Conservation (phyloP, 2,329 filamentous ascomycete species). For the Bipolaris bicolor region DNA sequence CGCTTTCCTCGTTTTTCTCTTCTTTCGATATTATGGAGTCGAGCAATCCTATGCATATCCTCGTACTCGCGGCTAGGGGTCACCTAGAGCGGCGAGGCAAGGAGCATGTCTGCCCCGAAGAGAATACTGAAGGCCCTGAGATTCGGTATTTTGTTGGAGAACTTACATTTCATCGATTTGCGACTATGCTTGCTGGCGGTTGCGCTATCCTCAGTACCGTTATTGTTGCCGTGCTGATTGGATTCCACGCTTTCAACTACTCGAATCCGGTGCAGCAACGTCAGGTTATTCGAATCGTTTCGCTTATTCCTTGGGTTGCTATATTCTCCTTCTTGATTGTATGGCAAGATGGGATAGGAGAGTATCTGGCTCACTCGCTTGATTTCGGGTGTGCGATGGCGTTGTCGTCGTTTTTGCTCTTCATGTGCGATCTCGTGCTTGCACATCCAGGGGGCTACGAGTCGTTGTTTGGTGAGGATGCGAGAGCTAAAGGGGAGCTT, state of each 20-base stretch:
- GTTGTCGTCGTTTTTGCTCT: constrained; percentile 35
- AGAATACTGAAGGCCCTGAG: constrained; percentile 19
- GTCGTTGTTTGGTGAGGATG: constrained; percentile 34
- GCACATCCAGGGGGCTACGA: constrained; percentile 36
- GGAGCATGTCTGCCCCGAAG: constrained; percentile 17
- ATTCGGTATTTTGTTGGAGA: constrained; percentile 31
- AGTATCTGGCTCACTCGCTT: constrained; percentile 28
- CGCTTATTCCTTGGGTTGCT: constrained; percentile 36
- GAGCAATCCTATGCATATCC: neutral
- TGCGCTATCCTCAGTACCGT: constrained; percentile 27
- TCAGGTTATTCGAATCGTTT: constrained; percentile 37
- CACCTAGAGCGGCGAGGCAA: neutral
- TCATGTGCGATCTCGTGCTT: constrained; percentile 43
- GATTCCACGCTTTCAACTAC: constrained; percentile 35
- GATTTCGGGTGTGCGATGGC: constrained; percentile 42
- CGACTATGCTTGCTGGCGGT: constrained; percentile 30
- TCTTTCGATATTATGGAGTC: neutral
- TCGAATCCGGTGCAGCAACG: constrained; percentile 39
- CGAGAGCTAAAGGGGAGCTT: constrained; percentile 18
- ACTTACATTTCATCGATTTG: constrained; percentile 34
- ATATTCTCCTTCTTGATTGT: constrained; percentile 35
- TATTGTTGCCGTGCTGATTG: constrained; percentile 22
- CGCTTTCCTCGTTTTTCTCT: too few relatives aligned
- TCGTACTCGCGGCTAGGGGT: constrained; percentile 1
- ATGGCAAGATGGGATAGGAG: constrained; percentile 23